Evolutionary conservation across 371 early-diverging fungal species (phyloP).

Genomic region (Rhizopus sp.): DNA sequence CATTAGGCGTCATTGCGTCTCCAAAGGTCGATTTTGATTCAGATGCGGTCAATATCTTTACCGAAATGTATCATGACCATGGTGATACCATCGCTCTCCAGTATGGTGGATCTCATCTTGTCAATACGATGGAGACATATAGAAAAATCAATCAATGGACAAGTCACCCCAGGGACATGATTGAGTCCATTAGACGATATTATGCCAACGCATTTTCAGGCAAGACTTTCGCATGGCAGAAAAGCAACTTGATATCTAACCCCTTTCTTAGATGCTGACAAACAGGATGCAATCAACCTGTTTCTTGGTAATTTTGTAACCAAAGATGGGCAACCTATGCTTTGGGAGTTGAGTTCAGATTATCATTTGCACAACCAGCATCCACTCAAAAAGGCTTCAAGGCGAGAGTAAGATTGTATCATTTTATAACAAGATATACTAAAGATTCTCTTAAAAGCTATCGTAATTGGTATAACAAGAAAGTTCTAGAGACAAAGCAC

Average conservation of each 20-base stretch:
- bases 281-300: slow-evolving; percentile 94
- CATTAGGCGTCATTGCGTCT: slow-evolving; percentile 80
- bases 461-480: slow-evolving; percentile 62
- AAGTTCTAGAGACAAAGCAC: slow-evolving; percentile 39
- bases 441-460: slow-evolving; percentile 43
- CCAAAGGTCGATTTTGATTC: slow-evolving; percentile 89
- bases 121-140: slow-evolving; percentile 97
- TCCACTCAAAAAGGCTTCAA: slow-evolving; percentile 49
- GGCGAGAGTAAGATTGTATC: slow-evolving; percentile 46
- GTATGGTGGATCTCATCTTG: slow-evolving; percentile 98
- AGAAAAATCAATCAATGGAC: slow-evolving; percentile 93
- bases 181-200: slow-evolving; percentile 89
- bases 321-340: slow-evolving; percentile 56
- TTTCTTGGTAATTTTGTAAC: slow-evolving; percentile 84
- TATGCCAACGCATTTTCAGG: slow-evolving; percentile 94
- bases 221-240: slow-evolving; percentile 21
- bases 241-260: not conserved
- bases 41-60: slow-evolving; percentile 90
- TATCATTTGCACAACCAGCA: slow-evolving; percentile 81
- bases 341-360: slow-evolving; percentile 88
- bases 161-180: slow-evolving; percentile 93
- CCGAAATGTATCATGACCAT: slow-evolving; percentile 97
- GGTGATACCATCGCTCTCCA: slow-evolving; percentile 99
- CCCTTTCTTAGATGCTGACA: slow-evolving; percentile 81
- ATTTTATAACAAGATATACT: not conserved